A percentile compares a stretch with the other conserved stretches of the same genome.
These are phyloP conservation scores for Cystobasidium ongulense DNA, from an alignment of 768 basidiomycete genomes.

Conservation along the genomic window DNA sequence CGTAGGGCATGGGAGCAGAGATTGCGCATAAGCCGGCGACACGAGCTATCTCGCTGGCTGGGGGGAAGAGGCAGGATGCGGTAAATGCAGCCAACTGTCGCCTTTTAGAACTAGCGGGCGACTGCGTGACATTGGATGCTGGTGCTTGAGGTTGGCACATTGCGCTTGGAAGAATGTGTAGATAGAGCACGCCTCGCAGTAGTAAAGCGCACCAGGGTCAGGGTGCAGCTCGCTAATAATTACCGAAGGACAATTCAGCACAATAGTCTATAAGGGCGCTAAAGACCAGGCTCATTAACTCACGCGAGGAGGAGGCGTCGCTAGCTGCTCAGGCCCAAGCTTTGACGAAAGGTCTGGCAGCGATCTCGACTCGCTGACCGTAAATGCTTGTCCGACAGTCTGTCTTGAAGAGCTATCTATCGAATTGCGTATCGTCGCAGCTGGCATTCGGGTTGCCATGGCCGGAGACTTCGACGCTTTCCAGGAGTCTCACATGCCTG, in stretches of 20 bases:
- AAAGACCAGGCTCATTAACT: too few species aligned
- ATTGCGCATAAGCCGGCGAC: neutral
- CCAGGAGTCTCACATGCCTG: too few species aligned
- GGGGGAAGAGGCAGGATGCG: neutral
- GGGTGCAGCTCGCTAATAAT: constrained; percentile 3
- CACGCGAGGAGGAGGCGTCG: constrained; percentile 55
- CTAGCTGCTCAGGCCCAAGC: constrained; percentile 56
- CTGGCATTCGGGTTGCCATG: too few species aligned
- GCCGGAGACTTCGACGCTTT: too few species aligned
- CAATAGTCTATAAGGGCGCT: too few species aligned
- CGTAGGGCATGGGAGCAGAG: constrained; percentile 10
- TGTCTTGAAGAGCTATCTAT: too few species aligned
- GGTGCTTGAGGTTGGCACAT: neutral
- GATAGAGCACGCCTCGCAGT: neutral
- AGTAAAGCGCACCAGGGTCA: neutral
- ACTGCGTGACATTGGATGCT: neutral
- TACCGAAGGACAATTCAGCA: neutral
- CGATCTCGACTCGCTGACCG: constrained; percentile 75
- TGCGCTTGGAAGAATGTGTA: neutral
- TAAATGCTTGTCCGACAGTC: constrained; percentile 64
- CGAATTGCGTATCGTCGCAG: too few species aligned
- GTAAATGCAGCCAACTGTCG: neutral
- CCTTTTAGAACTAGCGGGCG: neutral
- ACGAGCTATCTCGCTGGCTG: neutral
- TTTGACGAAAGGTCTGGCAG: constrained; percentile 67